A percentile compares a stretch with the other conserved stretches of the same genome.
These are phyloP conservation scores for Fusarium succisae DNA, from an alignment of 2,329 filamentous ascomycete species.

Conservation along the genomic window DNA sequence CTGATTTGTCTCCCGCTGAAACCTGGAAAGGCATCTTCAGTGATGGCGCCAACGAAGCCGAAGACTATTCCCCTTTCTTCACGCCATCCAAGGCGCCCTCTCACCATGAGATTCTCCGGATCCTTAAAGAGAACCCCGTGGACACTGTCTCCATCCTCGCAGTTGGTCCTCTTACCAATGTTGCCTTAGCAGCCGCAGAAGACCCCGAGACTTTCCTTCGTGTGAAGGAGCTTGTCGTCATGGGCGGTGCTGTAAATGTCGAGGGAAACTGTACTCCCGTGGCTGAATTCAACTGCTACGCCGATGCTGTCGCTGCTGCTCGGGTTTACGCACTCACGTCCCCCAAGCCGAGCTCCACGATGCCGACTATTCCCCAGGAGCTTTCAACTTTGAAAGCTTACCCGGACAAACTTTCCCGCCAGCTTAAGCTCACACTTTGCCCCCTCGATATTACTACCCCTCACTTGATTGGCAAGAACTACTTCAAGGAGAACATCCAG, in stretches of 20 bases:
- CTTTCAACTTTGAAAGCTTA: conserved; percentile 67
- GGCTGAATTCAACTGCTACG: conserved; percentile 95
- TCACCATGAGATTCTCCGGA: conserved; percentile 87
- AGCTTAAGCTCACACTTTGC: conserved; percentile 75
- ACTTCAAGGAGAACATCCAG: conserved; percentile 66
- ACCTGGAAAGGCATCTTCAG: conserved; percentile 76
- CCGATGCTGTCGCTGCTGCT: conserved; percentile 82
- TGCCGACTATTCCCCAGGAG: conserved; percentile 72
- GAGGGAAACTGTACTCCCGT: conserved; percentile 86
- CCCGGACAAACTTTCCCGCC: conserved; percentile 69
- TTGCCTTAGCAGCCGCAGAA: conserved; percentile 86
- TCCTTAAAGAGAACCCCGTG: conserved; percentile 81
- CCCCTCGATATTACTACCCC: conserved; percentile 80
- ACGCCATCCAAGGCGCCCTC: conserved; percentile 77
- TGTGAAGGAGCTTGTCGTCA: conserved; percentile 91
- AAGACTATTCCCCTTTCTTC: conserved; percentile 70
- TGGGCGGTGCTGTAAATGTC: conserved; percentile 86
- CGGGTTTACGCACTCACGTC: conserved; percentile 82
- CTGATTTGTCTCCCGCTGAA: conserved; percentile 77
- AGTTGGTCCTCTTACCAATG: conserved; percentile 91
- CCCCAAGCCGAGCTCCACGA: conserved; percentile 76
- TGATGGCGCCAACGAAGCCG: conserved; percentile 49
- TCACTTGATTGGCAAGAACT: conserved; percentile 71
- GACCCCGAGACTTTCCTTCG: conserved; percentile 90
- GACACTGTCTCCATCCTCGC: conserved; percentile 91